Evolutionary conservation across 106 monocot genomes (phyloP).

Genomic region (Iris macrosiphon): DNA sequence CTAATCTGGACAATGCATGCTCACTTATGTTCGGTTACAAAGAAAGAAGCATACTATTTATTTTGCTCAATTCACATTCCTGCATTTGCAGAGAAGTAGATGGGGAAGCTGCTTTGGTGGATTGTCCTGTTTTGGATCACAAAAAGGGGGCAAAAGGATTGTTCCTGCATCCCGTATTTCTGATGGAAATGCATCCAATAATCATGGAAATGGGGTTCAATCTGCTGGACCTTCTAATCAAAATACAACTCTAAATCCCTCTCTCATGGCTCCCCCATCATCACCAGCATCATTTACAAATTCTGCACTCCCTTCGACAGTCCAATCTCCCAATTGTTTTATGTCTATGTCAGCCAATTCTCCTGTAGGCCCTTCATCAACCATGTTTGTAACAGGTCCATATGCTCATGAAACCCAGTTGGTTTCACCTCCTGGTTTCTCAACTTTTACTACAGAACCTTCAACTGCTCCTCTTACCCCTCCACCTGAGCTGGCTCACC

Average conservation of each 20-base stretch:
- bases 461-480: slow-evolving; percentile 97
- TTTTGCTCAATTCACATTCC: slow-evolving; percentile 3
- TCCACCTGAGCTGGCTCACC: slow-evolving; percentile 90
- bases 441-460: slow-evolving; percentile 95
- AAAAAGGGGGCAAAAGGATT: slow-evolving; percentile 79
- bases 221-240: slow-evolving; percentile 46
- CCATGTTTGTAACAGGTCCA: slow-evolving; percentile 87
- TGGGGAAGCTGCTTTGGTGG: slow-evolving; percentile 84
- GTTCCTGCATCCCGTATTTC: slow-evolving; percentile 86
- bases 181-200: slow-evolving; percentile 53
- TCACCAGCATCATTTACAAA: slow-evolving; percentile 95
- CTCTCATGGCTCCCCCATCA: slow-evolving; percentile 94
- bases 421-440: slow-evolving; percentile 98
- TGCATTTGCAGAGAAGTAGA: slow-evolving; percentile 39
- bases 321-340: slow-evolving; percentile 82
- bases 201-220: slow-evolving; percentile 43
- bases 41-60: too few species aligned
- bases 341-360: slow-evolving; percentile 81
- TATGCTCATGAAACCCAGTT: slow-evolving; percentile 97
- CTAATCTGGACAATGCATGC: too few species aligned
- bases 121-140: slow-evolving; percentile 84
- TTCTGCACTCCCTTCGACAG: slow-evolving; percentile 91
- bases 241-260: slow-evolving; percentile 44
- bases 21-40: too few species aligned
- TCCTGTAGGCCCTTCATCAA: slow-evolving; percentile 65